A percentile compares a stretch with the other conserved stretches of the same genome.
Conservation (phyloP, 371 early-diverging fungal genomes). For the Syncephalis fuscata region DNA sequence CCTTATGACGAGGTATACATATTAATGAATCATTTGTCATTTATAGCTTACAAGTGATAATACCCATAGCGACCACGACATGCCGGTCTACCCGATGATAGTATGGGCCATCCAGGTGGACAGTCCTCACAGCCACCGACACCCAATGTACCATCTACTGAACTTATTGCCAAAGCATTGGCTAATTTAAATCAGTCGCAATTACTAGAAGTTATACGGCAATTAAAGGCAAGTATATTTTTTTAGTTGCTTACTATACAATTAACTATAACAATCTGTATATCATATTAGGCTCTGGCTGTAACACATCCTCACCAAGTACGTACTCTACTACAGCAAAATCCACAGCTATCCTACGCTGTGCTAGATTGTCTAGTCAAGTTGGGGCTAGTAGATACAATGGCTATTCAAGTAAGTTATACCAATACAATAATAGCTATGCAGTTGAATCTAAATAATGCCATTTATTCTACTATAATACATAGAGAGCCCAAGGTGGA, state of each 20-base stretch:
- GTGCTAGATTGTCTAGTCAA: conserved; percentile 70
- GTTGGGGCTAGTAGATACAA: conserved; percentile 70
- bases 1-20: too few species aligned
- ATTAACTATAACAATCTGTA: conserved; percentile 1
- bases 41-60: not conserved
- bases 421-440: too few species aligned
- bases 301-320: conserved; percentile 47
- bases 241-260: not conserved
- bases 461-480: not conserved
- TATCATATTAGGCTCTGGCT: conserved; percentile 9
- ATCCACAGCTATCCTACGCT: conserved; percentile 77
- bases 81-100: too few species aligned
- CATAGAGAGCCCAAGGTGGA: not conserved
- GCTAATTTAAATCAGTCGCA: conserved; percentile 51
- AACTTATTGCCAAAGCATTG: conserved; percentile 10
- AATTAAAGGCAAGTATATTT: conserved; percentile 43
- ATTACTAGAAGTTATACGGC: conserved; percentile 49
- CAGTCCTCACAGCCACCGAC: not conserved
- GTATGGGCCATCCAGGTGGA: too few species aligned
- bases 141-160: not conserved
- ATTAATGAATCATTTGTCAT: not conserved
- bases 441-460: too few species aligned
- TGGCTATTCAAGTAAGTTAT: conserved; percentile 47
- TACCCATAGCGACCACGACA: too few species aligned
- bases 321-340: conserved; percentile 39